Conservation (phyloP, 768 basidiomycete genomes). For the Lentinus tigrinus region DNA sequence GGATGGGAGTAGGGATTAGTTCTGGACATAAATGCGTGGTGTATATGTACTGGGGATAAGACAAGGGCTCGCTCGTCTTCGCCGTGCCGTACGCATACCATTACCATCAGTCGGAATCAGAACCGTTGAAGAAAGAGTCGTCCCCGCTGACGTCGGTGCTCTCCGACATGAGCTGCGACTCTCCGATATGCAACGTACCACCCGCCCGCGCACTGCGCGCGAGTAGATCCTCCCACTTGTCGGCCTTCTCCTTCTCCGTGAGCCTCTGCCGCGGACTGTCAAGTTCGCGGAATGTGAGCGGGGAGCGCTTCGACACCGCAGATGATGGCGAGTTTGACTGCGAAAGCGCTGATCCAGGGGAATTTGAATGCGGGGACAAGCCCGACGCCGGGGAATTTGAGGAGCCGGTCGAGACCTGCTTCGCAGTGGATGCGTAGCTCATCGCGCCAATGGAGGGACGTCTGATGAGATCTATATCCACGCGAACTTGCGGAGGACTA, state of each 20-base stretch:
- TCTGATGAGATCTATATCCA: constrained; percentile 12
- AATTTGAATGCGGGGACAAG: constrained; percentile 3
- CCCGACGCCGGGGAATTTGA: constrained; percentile 20
- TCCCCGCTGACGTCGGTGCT: constrained; percentile 13
- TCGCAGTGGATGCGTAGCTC: constrained; percentile 31
- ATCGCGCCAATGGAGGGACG: constrained; percentile 20
- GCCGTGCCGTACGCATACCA: background rate
- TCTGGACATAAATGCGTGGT: background rate
- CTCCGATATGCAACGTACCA: constrained; percentile 64
- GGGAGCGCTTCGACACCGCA: constrained; percentile 25
- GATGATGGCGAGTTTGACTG: constrained; percentile 23
- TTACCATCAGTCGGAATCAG: background rate
- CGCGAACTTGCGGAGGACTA: constrained; percentile 11
- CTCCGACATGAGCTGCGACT: constrained; percentile 45
- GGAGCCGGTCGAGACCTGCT: constrained; percentile 13
- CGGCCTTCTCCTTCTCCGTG: constrained; percentile 70
- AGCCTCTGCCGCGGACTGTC: constrained; percentile 37
- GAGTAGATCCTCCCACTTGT: constrained; percentile 68
- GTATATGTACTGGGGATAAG: background rate
- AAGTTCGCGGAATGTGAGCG: constrained; percentile 50
- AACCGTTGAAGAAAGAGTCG: background rate
- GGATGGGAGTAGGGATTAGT: background rate
- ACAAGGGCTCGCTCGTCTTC: background rate
- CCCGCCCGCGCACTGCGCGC: constrained; percentile 67
- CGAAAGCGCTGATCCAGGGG: constrained; percentile 9